A percentile compares a stretch with the other conserved stretches of the same genome.
Evolutionary conservation across 805 yeast species (phyloP).

Genomic region (Metschnikowia anglica): DNA sequence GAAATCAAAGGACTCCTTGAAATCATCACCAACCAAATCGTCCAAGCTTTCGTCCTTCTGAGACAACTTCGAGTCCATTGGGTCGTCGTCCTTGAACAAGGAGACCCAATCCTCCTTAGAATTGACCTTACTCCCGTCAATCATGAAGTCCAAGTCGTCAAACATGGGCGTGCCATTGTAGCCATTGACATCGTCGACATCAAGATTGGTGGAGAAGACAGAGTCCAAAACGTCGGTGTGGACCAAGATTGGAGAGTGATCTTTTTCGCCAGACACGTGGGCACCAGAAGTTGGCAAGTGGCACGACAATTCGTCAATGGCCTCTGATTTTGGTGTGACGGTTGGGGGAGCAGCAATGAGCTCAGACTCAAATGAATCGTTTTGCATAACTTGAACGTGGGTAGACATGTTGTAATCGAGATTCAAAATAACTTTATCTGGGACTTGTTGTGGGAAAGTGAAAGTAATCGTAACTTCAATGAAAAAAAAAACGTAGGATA

Average conservation of each 20-base stretch:
- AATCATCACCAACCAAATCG: slow-evolving; percentile 24
- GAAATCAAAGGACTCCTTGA: slow-evolving; percentile 22
- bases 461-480: slow-evolving; percentile 18
- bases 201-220: slow-evolving; percentile 44
- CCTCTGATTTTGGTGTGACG: slow-evolving; percentile 20
- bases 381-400: slow-evolving; percentile 18
- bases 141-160: slow-evolving; percentile 48
- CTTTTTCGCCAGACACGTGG: slow-evolving; percentile 15
- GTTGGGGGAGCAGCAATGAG: slow-evolving; percentile 14
- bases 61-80: slow-evolving; percentile 7
- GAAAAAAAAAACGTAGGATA: slow-evolving; percentile 16
- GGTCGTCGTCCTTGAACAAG: slow-evolving; percentile 43
- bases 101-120: slow-evolving; percentile 60
- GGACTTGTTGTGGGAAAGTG: slow-evolving; percentile 6
- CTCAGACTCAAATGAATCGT: slow-evolving; percentile 18
- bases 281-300: slow-evolving; percentile 25
- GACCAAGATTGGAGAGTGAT: slow-evolving; percentile 49
- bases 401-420: slow-evolving; percentile 18
- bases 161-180: slow-evolving; percentile 53
- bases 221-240: slow-evolving; percentile 53
- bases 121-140: slow-evolving; percentile 40
- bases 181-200: slow-evolving; percentile 36
- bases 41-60: slow-evolving; percentile 20
- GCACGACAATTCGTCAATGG: slow-evolving; percentile 27
- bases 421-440: slow-evolving; percentile 6